These are phyloP conservation scores for Fusarium chlamydosporum DNA, from an alignment of 2,329 filamentous ascomycete genomes.

Conservation along the genomic window DNA sequence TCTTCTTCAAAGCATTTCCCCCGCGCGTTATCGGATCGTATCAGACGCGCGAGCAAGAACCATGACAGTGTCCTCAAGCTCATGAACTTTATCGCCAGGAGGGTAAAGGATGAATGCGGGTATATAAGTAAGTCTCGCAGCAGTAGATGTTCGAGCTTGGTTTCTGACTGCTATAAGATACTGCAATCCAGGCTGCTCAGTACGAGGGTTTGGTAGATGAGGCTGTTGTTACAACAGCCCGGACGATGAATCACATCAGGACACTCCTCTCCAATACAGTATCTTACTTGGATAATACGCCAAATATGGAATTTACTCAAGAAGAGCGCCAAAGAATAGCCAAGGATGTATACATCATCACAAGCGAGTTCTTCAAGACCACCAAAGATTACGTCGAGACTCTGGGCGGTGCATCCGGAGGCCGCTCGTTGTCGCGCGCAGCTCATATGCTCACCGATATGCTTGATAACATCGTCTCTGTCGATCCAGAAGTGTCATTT, in stretches of 20 bases:
- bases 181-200: neutral
- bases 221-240: neutral
- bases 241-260: slow-evolving; percentile 19
- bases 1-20: neutral
- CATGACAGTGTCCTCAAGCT: neutral
- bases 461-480: neutral
- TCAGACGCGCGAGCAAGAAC: neutral
- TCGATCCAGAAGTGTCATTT: neutral
- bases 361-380: neutral
- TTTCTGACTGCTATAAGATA: neutral
- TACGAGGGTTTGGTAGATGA: neutral
- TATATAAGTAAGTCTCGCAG: slow-evolving; percentile 11
- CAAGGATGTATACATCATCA: neutral
- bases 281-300: neutral
- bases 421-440: slow-evolving; percentile 20
- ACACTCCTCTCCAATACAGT: slow-evolving; percentile 1
- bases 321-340: neutral
- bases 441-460: slow-evolving; percentile 3
- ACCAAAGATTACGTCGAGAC: neutral
- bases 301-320: neutral
- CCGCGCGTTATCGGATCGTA: neutral
- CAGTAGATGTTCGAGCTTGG: fast-evolving
- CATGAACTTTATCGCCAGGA: neutral
- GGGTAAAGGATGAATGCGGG: neutral
- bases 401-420: neutral